These are phyloP conservation scores for Venustampulla echinocandica DNA, from an alignment of 495 filamentous ascomycete species.

Conservation along the genomic window DNA sequence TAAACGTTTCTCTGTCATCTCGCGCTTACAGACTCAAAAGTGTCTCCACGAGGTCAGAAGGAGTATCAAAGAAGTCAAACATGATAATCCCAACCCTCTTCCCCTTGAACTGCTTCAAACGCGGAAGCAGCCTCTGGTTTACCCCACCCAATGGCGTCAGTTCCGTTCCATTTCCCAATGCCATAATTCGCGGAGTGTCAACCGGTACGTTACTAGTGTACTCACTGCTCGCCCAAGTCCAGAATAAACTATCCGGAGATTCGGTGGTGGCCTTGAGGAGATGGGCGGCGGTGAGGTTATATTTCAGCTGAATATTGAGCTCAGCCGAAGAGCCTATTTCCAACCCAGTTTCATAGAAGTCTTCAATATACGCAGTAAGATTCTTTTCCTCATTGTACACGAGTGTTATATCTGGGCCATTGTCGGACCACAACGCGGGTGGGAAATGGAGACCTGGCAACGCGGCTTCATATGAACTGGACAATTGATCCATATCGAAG, in stretches of 20 bases:
- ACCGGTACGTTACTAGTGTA: constrained; percentile 34
- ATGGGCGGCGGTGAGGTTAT: constrained; percentile 30
- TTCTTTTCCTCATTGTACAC: constrained; percentile 29
- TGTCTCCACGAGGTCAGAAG: constrained; percentile 27
- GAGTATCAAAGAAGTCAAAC: constrained; percentile 44
- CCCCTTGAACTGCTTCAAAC: constrained; percentile 77
- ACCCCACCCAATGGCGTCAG: constrained; percentile 34
- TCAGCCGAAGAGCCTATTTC: constrained; percentile 23
- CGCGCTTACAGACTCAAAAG: constrained; percentile 9
- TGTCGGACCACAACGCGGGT: constrained; percentile 31
- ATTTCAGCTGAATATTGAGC: constrained; percentile 34
- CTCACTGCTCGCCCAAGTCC: constrained; percentile 40
- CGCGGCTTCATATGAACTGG: constrained; percentile 22
- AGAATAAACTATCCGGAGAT: constrained; percentile 33
- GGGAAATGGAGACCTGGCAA: constrained; percentile 36
- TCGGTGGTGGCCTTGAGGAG: constrained; percentile 25
- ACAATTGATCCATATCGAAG: constrained; percentile 32
- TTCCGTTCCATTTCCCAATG: constrained; percentile 34
- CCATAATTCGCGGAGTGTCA: constrained; percentile 39
- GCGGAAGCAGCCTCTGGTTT: constrained; percentile 84
- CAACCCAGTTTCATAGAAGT: constrained; percentile 31
- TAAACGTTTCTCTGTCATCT: too few relatives aligned
- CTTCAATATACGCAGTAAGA: constrained; percentile 35
- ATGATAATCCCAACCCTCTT: constrained; percentile 79
- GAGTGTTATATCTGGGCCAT: constrained; percentile 27